Percentiles rank a stretch among this genome's conserved stretches.
Evolutionary conservation across 176 grass and related monocot genomes (phyloP).

Genomic region (bread wheat (Triticum aestivum)): IWGSC_CS_RefSeq_v2.1 NC_057801.1:580443916-580444415

Average conservation of each 20-base stretch:
- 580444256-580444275: neutral
- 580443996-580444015: neutral
- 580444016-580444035: slow-evolving; percentile 43
- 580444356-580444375: slow-evolving; percentile 12
- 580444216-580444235: slow-evolving; percentile 21
- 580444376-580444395: neutral
- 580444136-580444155: slow-evolving; percentile 35
- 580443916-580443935: neutral
- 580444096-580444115: slow-evolving; percentile 16
- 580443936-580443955: neutral
- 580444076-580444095: slow-evolving; percentile 26
- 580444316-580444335: neutral
- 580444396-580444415: too few species aligned
- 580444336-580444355: neutral
- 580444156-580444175: slow-evolving; percentile 18
- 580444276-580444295: neutral
- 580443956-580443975: slow-evolving; percentile 17
- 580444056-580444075: slow-evolving; percentile 19
- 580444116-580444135: slow-evolving; percentile 18
- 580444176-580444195: neutral
- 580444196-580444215: neutral
- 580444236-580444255: neutral
- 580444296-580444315: slow-evolving; percentile 14
- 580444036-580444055: slow-evolving; percentile 64
- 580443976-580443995: slow-evolving; percentile 42